Evolutionary conservation across 2,329 filamentous ascomycete species (phyloP).

Genomic region (Talaromyces rugulosus): DNA sequence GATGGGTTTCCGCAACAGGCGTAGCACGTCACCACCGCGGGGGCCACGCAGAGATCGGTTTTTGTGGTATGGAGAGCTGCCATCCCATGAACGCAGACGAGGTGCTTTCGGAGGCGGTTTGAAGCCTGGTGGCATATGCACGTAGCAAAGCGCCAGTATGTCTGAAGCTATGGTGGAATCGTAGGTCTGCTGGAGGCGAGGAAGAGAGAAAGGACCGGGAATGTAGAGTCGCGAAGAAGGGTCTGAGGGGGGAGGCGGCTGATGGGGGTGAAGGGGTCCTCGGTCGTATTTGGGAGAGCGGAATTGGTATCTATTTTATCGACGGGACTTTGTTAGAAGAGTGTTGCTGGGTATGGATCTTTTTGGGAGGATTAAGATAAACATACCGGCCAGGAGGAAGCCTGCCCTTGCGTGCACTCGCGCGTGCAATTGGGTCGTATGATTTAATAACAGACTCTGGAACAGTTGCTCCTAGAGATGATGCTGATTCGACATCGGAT

Average conservation of each 20-base stretch:
- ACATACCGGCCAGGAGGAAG: slow-evolving; percentile 53
- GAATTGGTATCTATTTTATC: slow-evolving; percentile 73
- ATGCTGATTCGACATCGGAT: slow-evolving; percentile 45
- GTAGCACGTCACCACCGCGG: slow-evolving; percentile 63
- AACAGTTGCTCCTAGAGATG: slow-evolving; percentile 39
- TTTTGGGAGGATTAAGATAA: not conserved
- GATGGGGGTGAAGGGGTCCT: slow-evolving; percentile 87
- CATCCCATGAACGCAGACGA: slow-evolving; percentile 80
- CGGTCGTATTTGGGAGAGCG: slow-evolving; percentile 92
- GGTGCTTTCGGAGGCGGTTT: slow-evolving; percentile 53
- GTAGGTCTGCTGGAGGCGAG: slow-evolving; percentile 86
- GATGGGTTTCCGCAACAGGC: slow-evolving; percentile 52
- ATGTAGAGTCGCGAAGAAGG: slow-evolving; percentile 82
- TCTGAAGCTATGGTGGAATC: slow-evolving; percentile 81
- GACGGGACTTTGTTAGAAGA: not conserved
- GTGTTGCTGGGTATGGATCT: not conserved
- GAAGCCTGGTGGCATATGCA: slow-evolving; percentile 77
- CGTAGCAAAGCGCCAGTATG: slow-evolving; percentile 82
- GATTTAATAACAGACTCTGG: slow-evolving; percentile 39
- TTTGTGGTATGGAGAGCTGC: slow-evolving; percentile 88
- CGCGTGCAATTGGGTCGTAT: slow-evolving; percentile 49
- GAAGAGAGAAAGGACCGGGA: slow-evolving; percentile 84
- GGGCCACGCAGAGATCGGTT: slow-evolving; percentile 82
- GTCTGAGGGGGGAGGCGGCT: slow-evolving; percentile 81
- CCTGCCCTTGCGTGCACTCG: slow-evolving; percentile 39